Percentiles rank a stretch among this genome's conserved stretches.
Evolutionary conservation across 176 grass and related monocot species (phyloP).

Genomic region (Chrysopogon serrulatus): DNA sequence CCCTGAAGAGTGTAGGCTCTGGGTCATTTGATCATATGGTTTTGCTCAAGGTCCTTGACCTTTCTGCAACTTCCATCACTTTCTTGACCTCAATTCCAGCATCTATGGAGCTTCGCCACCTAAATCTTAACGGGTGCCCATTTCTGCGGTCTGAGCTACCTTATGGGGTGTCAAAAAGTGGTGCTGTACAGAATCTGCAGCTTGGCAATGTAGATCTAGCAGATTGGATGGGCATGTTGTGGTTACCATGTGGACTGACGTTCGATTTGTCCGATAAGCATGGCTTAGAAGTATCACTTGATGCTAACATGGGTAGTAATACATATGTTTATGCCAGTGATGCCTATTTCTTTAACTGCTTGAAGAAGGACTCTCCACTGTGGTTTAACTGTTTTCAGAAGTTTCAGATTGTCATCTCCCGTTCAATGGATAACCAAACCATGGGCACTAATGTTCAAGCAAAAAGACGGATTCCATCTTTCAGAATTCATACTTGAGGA

Average conservation of each 20-base stretch:
- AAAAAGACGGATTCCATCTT: not conserved
- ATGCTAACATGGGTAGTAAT: not conserved
- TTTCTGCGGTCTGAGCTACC: not conserved
- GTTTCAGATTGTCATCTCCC: conserved; percentile 9
- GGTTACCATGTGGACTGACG: conserved; percentile 17
- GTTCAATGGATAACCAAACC: not conserved
- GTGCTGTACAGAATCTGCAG: not conserved
- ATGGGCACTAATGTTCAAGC: not conserved
- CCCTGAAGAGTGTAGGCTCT: not conserved
- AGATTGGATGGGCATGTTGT: conserved; percentile 16
- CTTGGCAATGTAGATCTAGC: not conserved
- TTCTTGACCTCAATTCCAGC: not conserved
- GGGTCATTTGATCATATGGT: conserved; percentile 21
- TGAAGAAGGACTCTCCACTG: conserved; percentile 1
- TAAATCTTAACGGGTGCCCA: conserved; percentile 6
- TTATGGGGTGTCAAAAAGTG: conserved; percentile 15
- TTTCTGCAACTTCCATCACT: not conserved
- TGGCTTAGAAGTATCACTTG: not conserved
- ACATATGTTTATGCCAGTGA: conserved; percentile 11
- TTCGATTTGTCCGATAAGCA: not conserved
- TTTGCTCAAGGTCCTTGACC: conserved; percentile 23
- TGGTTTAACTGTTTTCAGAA: conserved; percentile 22
- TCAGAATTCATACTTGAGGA: not conserved
- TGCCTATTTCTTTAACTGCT: not conserved
- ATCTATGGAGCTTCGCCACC: not conserved